Evolutionary conservation across 2,329 filamentous ascomycete genomes (phyloP), one percentile per base, ranked within the genome.

Genomic region (Nemania bipapillata): DNA sequence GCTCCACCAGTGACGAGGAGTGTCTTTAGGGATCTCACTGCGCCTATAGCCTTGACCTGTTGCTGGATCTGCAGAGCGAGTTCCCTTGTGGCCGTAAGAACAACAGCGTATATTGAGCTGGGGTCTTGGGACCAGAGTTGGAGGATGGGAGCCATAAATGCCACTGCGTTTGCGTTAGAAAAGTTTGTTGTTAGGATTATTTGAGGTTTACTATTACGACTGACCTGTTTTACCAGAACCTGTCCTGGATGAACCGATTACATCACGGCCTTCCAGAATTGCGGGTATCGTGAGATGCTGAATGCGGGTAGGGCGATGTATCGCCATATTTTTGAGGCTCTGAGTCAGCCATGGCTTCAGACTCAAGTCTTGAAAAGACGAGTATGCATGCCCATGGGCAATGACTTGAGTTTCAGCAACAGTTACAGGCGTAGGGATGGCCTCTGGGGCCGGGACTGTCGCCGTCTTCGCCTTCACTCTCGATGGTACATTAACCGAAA

Each of bases 51-150:
- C 77, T 93, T 93, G 83, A 98, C 91, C 80, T 99, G 96, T 82
- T 99, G 96, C 79, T 91, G 96, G 57, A 99, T 97, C 79, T 99
- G 96, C 24, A 98, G 87, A 3, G 96, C 96, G 66, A 99, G 87
- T 82, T 99, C 96, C 75, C 92, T 88, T 66, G 93, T 97, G 22
- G 94, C 94, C 8, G 96, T 99, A 76, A 99, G 82, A 15, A 99
- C 88, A 5, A 99, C 83, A 1, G 89, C 95, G 80, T 93, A 99
- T 74, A 98, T 95, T 50, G 93, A 96, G 67, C 91, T 91, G 0
- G 96, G 96, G 82, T 99, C 94, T 77, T 94, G 88, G 1, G 95
- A 90, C 94, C 94, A 98, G 80, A 91, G 91, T 79, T 98, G 95
- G 71, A 99, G 83, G 68, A 99, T 97, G 0, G 96, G 96, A 9